Base-by-base conservation (phyloP, 768 basidiomycete species). In the Russula vinacea region DNA sequence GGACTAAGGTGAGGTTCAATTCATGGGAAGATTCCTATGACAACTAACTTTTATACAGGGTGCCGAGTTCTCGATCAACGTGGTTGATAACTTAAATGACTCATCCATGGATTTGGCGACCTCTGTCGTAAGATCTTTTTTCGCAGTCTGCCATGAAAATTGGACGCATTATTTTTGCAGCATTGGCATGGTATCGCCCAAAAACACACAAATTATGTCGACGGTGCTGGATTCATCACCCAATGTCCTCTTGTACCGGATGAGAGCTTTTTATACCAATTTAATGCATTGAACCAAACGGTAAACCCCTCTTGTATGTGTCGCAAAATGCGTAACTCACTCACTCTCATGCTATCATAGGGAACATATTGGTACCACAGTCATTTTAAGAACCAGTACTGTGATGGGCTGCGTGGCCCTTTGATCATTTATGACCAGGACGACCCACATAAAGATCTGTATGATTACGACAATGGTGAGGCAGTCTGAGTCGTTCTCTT, bases 381-480 rank as follows among this genome's bases (percentile, higher is more conserved):
- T n/a, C 80, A 81, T 64, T 67, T 75, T 37, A 66, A 60, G 5
- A 65, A 71, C 11, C 79, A 80, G 66, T 75, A 76, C 50, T 79
- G 80, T 47, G 80, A 80, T 40, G 80, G 79, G 8, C 67, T 80
- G 39, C 74, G 80, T 33, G 79, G 80, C 3, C 64, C 73, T 5
- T 37, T 76, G 16, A 68, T 76, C 17, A 64, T 76, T 3, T 74
- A 74, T 26, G 75, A 76, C 58, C 73, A 71, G 1, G 1, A 71
- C 3, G 75, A 76, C 59, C 74, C 74, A 8, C 67, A 73, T 7
- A 45, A 5, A 11, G 1, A 60, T 37, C 62, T 73, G 3, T 76
- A 76, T 53, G 75, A 76, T 47, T 65, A 74, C 17, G 74, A 75
- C 54, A 61, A 74, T 49, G 73, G 73, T 73, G 2, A 60, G 67